Percentiles rank a stretch among this genome's conserved stretches.
Conservation (phyloP, 345 rosid species). For the Gossypium stocksii region DNA sequence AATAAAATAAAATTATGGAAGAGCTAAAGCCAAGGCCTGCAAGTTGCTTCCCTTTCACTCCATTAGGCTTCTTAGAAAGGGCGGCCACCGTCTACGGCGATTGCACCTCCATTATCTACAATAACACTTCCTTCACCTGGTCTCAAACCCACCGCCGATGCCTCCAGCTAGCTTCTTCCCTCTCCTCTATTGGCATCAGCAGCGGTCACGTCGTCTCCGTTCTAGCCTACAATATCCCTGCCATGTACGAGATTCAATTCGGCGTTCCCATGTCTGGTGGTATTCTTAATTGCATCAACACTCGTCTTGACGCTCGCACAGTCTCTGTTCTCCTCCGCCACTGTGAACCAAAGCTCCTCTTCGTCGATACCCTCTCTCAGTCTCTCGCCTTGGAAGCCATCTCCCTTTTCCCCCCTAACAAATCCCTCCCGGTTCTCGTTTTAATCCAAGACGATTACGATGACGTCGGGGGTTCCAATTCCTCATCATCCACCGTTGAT, state of each 20-base stretch:
- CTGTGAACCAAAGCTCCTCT: slow-evolving; percentile 51
- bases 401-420: slow-evolving; percentile 26
- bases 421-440: slow-evolving; percentile 39
- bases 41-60: slow-evolving; percentile 35
- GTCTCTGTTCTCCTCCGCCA: slow-evolving; percentile 59
- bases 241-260: slow-evolving; percentile 5
- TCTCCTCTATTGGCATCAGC: slow-evolving; percentile 37
- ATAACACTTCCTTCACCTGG: slow-evolving; percentile 48
- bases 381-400: slow-evolving; percentile 50
- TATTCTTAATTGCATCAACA: slow-evolving; percentile 2
- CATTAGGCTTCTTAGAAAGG: slow-evolving; percentile 46
- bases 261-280: slow-evolving; percentile 2
- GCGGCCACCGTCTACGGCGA: slow-evolving; percentile 78
- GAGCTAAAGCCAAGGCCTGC: slow-evolving; percentile 35
- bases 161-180: slow-evolving; percentile 62
- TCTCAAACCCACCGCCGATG: slow-evolving; percentile 55
- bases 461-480: too few relatives aligned
- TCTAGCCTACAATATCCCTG: background rate
- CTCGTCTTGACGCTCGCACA: slow-evolving; percentile 38
- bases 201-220: background rate
- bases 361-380: slow-evolving; percentile 50
- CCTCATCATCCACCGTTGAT: background rate
- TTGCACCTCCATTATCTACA: slow-evolving; percentile 56
- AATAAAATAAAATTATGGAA: slow-evolving; percentile 16
- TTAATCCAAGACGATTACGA: slow-evolving; percentile 22